Conservation (phyloP, 805 yeast genomes). For the Spathaspora passalidarum region DNA sequence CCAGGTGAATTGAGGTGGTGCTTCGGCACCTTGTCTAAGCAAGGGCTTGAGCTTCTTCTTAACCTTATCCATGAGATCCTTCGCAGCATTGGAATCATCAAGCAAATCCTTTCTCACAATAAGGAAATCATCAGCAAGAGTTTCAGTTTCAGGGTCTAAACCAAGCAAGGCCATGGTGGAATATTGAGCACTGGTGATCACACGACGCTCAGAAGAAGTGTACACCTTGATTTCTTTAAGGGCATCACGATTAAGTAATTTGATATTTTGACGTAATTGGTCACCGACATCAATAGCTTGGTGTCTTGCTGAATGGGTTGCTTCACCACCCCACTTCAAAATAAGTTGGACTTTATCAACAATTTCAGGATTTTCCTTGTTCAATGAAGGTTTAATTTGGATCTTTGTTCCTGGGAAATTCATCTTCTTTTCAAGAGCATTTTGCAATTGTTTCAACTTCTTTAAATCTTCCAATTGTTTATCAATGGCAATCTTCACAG, state of each 20-base stretch:
- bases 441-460: slow-evolving; percentile 71
- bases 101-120: slow-evolving; percentile 83
- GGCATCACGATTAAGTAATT: slow-evolving; percentile 79
- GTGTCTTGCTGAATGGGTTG: slow-evolving; percentile 93
- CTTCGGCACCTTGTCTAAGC: slow-evolving; percentile 91
- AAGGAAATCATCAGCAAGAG: slow-evolving; percentile 71
- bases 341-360: slow-evolving; percentile 96
- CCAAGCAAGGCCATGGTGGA: slow-evolving; percentile 78
- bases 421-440: slow-evolving; percentile 86
- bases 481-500: slow-evolving; percentile 78
- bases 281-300: slow-evolving; percentile 96
- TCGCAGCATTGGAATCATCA: slow-evolving; percentile 98
- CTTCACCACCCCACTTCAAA: slow-evolving; percentile 99
- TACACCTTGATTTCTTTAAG: slow-evolving; percentile 81
- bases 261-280: slow-evolving; percentile 88
- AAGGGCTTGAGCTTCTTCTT: slow-evolving; percentile 94
- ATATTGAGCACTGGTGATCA: slow-evolving; percentile 84
- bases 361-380: slow-evolving; percentile 53
- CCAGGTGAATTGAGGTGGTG: slow-evolving; percentile 98
- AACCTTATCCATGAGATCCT: slow-evolving; percentile 95
- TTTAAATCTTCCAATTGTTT: slow-evolving; percentile 75
- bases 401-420: slow-evolving; percentile 94
- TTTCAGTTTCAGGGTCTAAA: slow-evolving; percentile 47
- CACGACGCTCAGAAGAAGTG: slow-evolving; percentile 94
- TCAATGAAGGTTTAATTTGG: slow-evolving; percentile 86